Evolutionary conservation across 768 basidiomycete species (phyloP), one percentile per base, ranked within the genome.

Genomic region (Suillus subaureus): DNA sequence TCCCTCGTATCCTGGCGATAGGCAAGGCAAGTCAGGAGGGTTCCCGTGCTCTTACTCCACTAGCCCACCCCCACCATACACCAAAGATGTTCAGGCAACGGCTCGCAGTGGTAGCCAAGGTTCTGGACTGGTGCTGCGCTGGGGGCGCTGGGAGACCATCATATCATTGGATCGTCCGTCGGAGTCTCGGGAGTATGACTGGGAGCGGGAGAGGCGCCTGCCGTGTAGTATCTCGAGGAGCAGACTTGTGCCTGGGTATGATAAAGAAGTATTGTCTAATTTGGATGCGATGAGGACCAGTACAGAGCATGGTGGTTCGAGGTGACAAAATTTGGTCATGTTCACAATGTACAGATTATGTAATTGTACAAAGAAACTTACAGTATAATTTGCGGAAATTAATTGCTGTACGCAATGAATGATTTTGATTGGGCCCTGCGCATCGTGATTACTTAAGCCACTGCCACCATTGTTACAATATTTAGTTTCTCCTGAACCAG

Each of bases 81-180:
- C 84, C 21, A 79, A 79, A 60, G 68, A 79, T 40, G 74, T 28
- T 21, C 57, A 31, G 43, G 55, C 55, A 74, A 72, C 31, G 77
- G 77, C 63, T 68, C 67, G 49, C 79, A 80, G 39, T 88, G 87
- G 86, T 75, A 79, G 49, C 89, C 91, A 13, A 93, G 94, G 4
- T 96, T 97, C 74, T 96, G 89, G 91, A 89, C 91, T 2, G 95
- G 95, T 3, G 87, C 92, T 8, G 85, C 87, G 1, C 71, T 91
- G 1, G 96, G 93, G 8, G 90, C 89, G 31, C 74, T 91, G 3
- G 90, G 88, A 2, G 84, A 87, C 31, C 85, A 85, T 67, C 70
- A 87, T 3, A n/a, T n/a, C n/a, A n/a, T 79, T 82, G 77, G 88
- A 83, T 71, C 77, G 75, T 51, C 71, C 74, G 72, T 75, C 74